phyloP scores from a whole-genome alignment of 495 filamentous ascomycete genomes.

The Pyrenula massariospora region DNA sequence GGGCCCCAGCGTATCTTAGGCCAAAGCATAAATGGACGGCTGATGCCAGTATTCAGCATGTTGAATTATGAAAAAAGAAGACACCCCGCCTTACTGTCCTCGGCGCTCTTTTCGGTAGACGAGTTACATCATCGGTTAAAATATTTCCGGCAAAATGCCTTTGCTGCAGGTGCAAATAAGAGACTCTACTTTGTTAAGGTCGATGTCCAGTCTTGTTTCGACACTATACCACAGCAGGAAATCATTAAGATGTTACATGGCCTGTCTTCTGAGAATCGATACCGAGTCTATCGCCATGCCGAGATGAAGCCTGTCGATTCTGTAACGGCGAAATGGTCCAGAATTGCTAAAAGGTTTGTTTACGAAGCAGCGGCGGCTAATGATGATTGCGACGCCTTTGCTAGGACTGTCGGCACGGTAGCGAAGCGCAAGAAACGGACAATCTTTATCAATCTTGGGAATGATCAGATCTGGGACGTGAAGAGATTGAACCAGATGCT shows the following conservation, averaged over 20 bases:
- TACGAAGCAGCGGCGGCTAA: conserved; percentile 40
- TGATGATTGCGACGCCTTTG: conserved; percentile 20
- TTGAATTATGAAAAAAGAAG: conserved; percentile 63
- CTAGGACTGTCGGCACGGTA: conserved; percentile 33
- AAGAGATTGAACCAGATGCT: conserved; percentile 57
- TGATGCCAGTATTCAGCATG: conserved; percentile 65
- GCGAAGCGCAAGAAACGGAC: conserved; percentile 43
- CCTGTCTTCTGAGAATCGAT: conserved; percentile 52
- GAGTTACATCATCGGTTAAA: conserved; percentile 74
- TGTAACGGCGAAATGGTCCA: conserved; percentile 4
- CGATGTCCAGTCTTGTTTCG: conserved; percentile 86
- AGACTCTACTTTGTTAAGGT: conserved; percentile 77
- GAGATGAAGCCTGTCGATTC: conserved; percentile 47
- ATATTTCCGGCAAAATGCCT: conserved; percentile 40
- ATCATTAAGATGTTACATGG: conserved; percentile 55
- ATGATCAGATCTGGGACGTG: conserved; percentile 36
- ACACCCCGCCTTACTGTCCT: conserved; percentile 54
- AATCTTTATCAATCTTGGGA: conserved; percentile 59
- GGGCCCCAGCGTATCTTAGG: conserved; percentile 45
- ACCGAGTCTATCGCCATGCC: conserved; percentile 62
- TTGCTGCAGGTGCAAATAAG: conserved; percentile 1
- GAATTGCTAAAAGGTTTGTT: conserved; percentile 46
- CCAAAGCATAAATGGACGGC: conserved; percentile 67
- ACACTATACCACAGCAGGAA: conserved; percentile 77
- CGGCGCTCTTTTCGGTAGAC: conserved; percentile 65